Conservation (phyloP, 2,329 filamentous ascomycete species). For the Dothistroma septosporum region DNA sequence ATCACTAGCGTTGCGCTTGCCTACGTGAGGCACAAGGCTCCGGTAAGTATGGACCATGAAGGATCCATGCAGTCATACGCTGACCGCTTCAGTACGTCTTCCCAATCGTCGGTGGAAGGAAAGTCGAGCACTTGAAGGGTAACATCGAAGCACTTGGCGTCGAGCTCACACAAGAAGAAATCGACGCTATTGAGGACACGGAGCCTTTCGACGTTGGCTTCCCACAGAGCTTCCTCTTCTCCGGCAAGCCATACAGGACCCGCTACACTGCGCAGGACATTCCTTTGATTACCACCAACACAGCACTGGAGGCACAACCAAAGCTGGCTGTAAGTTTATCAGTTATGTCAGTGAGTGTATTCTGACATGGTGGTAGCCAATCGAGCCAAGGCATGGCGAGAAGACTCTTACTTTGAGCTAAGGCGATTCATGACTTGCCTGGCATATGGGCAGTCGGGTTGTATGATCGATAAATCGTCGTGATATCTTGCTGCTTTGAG, state of each 20-base stretch:
- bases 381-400: constrained; percentile 19
- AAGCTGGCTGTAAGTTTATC: constrained; percentile 8
- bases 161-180: constrained; percentile 57
- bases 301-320: constrained; percentile 16
- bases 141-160: constrained; percentile 67
- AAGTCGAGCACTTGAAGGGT: constrained; percentile 62
- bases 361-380: constrained; percentile 12
- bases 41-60: not conserved
- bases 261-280: constrained; percentile 17
- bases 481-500: no score
- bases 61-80: not conserved
- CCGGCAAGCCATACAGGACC: constrained; percentile 19
- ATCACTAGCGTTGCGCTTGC: constrained; percentile 56
- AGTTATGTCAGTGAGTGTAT: not conserved
- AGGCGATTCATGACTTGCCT: not conserved
- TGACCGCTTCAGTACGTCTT: constrained; percentile 46
- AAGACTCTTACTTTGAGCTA: constrained; percentile 12
- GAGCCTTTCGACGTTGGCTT: constrained; percentile 52
- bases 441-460: no score
- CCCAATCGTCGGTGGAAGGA: constrained; percentile 67
- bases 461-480: no score
- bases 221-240: constrained; percentile 19
- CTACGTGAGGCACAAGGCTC: constrained; percentile 24
- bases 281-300: constrained; percentile 13
- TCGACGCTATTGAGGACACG: constrained; percentile 61